Evolutionary conservation across 352 stramenopile genomes (phyloP), one percentile per base, ranked within the genome.

Genomic region (Blastocystis sp.): DNA sequence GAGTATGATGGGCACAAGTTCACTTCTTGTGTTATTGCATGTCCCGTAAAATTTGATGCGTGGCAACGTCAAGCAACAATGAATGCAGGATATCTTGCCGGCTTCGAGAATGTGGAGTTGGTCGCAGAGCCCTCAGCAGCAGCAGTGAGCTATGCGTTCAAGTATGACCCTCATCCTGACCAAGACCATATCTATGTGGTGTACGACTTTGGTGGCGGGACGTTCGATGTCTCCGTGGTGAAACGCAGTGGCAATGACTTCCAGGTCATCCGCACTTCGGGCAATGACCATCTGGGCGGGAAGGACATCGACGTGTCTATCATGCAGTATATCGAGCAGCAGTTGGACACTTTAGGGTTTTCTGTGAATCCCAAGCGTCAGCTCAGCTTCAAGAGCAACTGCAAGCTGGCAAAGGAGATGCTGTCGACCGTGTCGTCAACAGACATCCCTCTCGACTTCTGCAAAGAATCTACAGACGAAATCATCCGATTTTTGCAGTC

Each of bases 151-250:
- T 85, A 66, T 66, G 45, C 73, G 0, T 4, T 65, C 2, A 41
- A 68, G 30, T 85, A 54, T 43, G 73, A 85, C 20, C 4, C 6
- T 7, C 5, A 64, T 24, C 1, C n/a, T 20, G 13, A 26, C 0
- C 11, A 53, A 5, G 1, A 4, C 13, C 45, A 53, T 13, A 4
- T 54, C n/a, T 85, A 85, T 62, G 11, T 64, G 13, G 69, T 81
- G n/a, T 81, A 81, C 43, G 69, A 81, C 69, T 81, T 81, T 62
- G 69, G 69, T 47, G 69, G 73, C 20, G 73, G 53, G 11, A 68
- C 73, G 4, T 85, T 85, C 47, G 50, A 85, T 66, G 73, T 30
- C 43, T 85, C 73, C 0, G 39, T 85, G 34, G 73, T 85, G 34
- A 26, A 0, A 11, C 47, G 73, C 20, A 47, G 43, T 3, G 53